A percentile compares a stretch with the other conserved stretches of the same genome.
Evolutionary conservation across 345 rosid species (phyloP).

Genomic region (Carallia pectinifolia): DNA sequence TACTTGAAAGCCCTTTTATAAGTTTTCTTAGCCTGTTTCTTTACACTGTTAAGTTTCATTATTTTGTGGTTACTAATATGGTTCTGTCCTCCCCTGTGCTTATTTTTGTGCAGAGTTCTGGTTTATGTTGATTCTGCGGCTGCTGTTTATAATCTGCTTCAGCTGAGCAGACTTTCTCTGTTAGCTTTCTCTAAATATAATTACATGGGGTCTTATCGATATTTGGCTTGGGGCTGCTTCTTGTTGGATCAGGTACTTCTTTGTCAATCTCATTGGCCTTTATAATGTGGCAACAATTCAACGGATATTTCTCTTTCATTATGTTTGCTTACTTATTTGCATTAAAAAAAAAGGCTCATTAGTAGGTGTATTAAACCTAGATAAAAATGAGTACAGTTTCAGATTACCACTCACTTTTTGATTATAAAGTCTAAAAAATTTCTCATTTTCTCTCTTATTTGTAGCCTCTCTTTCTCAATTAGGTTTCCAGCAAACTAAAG

Average conservation of each 20-base stretch:
- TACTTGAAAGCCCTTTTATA: slow-evolving; percentile 46
- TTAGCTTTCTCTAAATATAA: slow-evolving; percentile 22
- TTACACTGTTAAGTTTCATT: neutral
- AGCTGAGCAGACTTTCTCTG: slow-evolving; percentile 32
- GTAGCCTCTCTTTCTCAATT: too few relatives aligned
- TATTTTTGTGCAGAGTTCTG: slow-evolving; percentile 28
- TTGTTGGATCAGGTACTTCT: slow-evolving; percentile 59
- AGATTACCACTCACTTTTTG: too few relatives aligned
- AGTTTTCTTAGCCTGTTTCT: slow-evolving; percentile 7
- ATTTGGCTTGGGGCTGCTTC: slow-evolving; percentile 43
- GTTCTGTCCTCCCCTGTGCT: neutral
- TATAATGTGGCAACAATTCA: too few relatives aligned
- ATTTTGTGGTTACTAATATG: neutral
- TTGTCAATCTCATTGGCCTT: neutral
- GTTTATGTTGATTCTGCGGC: slow-evolving; percentile 43
- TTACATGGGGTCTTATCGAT: slow-evolving; percentile 21
- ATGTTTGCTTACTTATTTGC: too few relatives aligned
- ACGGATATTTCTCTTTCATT: too few relatives aligned
- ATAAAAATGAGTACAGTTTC: too few relatives aligned
- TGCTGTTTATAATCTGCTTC: slow-evolving; percentile 61
- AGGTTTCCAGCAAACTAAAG: too few relatives aligned
- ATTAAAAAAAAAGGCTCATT: too few relatives aligned
- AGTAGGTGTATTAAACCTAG: too few relatives aligned
- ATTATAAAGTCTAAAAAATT: too few relatives aligned
- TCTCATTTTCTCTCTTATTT: too few relatives aligned